Base-by-base conservation (phyloP, 495 filamentous ascomycete species). In the Aspergillus olivimuriae region DNA sequence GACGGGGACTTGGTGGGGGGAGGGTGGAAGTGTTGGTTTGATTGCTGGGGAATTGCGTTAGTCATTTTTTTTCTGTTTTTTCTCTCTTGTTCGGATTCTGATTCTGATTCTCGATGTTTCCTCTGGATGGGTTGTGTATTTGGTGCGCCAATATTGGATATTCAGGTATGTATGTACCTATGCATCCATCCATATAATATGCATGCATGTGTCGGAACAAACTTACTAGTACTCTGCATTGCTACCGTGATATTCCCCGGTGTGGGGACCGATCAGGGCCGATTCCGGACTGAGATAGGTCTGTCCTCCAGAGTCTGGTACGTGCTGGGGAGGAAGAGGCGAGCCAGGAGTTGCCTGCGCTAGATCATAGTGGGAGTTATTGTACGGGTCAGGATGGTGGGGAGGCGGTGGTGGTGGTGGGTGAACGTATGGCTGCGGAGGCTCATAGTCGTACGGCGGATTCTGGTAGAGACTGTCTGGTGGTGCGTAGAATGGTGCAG, bases 161-260 rank as follows among this genome's bases (percentile, higher is more conserved):
- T 28, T 6, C 11, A 28, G 5, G 11, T 28, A 28, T 28, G 11
- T 28, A 28, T 28, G 24, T 28, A 28, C 11, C 5, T 28, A 28
- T 28, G 6, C 11, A 6, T 6, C 11, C 6, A 28, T 28, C 24
- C n/a, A n/a, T n/a, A n/a, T n/a, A n/a, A n/a, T n/a, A n/a, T n/a
- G n/a, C n/a, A n/a, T n/a, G n/a, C n/a, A 2, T 30, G 10, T 39
- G 16, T 8, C 36, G 24, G 39, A 39, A 36, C 12, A 33, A 3
- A 40, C 48, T 1, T 39, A 57, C 53, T 53, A 57, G 34, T 57
- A 53, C n/a, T 57, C 54, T 10, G 47, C 50, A 20, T 51, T 53
- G 43, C 54, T 57, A 17, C 54, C 54, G 33, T 28, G 41, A 3
- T 36, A 30, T 4, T 15, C 16, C 1, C 32, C 22, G 6, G 40